Base-by-base conservation (phyloP, 441 rosid genomes). In the Oxalis stricta region DNA sequence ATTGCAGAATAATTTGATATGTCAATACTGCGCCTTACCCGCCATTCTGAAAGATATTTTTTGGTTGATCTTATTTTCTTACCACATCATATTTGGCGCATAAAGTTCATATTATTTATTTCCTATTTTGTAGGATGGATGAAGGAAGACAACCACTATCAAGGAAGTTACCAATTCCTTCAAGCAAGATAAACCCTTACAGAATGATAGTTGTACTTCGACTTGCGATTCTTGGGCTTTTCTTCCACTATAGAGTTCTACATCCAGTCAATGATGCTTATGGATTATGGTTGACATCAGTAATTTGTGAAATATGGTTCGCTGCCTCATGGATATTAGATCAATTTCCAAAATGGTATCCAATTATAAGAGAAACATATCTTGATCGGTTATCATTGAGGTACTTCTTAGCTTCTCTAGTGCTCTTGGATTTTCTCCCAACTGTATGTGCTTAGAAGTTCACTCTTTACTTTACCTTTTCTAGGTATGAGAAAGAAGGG, bases 71-170 rank as follows among this genome's bases (percentile, higher is more conserved):
- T n/a, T n/a, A n/a, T n/a, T n/a, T n/a, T n/a, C n/a, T n/a, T n/a
- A n/a, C n/a, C n/a, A n/a, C n/a, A n/a, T n/a, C n/a, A n/a, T n/a
- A n/a, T n/a, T n/a, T n/a, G n/a, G n/a, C n/a, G n/a, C n/a, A n/a
- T n/a, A n/a, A n/a, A n/a, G n/a, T n/a, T n/a, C n/a, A n/a, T n/a
- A n/a, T n/a, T n/a, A n/a, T n/a, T n/a, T n/a, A n/a, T n/a, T n/a
- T n/a, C n/a, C n/a, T n/a, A 23, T 38, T 49, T 34, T 49, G 10
- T 38, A 88, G 97, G 94, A 88, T 88, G 97, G 97, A 88, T 60
- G 94, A 88, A 67, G 97, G 97, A 35, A 82, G 97, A 63, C 97
- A 88, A 65, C 97, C 95, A 37, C 77, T 88, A 39, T 84, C 95
- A 18, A 77, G 97, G 78, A 88, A 88, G 69, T 49, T 82, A 58